phyloP scores from a whole-genome alignment of 306 rosid species.

The Medicago ruthenica region DNA sequence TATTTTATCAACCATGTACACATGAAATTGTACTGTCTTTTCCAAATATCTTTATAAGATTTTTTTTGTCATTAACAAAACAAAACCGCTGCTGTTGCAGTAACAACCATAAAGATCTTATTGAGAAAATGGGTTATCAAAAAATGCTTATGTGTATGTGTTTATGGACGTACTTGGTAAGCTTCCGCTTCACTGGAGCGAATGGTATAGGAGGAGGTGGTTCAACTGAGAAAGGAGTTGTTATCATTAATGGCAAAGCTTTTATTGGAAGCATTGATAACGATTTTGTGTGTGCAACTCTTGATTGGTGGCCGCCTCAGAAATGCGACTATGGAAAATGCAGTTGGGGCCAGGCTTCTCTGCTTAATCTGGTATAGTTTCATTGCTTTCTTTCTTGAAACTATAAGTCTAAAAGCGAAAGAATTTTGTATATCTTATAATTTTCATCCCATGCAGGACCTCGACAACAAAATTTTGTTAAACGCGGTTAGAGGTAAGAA shows the following conservation, averaged over 20 bases:
- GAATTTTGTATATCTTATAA: slow-evolving; percentile 19
- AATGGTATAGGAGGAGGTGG: slow-evolving; percentile 42
- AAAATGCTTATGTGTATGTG: slow-evolving; percentile 56
- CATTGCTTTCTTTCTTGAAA: not conserved
- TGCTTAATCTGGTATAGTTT: slow-evolving; percentile 78
- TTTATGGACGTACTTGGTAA: slow-evolving; percentile 52
- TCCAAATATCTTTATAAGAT: slow-evolving; percentile 30
- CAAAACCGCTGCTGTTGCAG: slow-evolving; percentile 21
- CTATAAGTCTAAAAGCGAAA: not conserved
- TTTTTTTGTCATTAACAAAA: slow-evolving; percentile 26
- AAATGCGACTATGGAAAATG: slow-evolving; percentile 91
- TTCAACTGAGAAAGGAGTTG: slow-evolving; percentile 52
- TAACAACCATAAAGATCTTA: slow-evolving; percentile 46
- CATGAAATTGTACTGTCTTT: slow-evolving; percentile 45
- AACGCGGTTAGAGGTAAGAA: slow-evolving; percentile 85
- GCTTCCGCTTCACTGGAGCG: slow-evolving; percentile 46
- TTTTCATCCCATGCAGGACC: slow-evolving; percentile 67
- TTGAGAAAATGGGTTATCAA: slow-evolving; percentile 60
- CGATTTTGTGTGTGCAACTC: slow-evolving; percentile 87
- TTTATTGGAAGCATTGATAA: slow-evolving; percentile 69
- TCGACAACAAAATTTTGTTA: slow-evolving; percentile 62
- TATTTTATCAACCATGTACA: slow-evolving; percentile 25
- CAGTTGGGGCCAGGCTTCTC: slow-evolving; percentile 90
- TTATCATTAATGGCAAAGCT: slow-evolving; percentile 60
- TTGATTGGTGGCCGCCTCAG: slow-evolving; percentile 99